phyloP scores from a whole-genome alignment of 176 grass and related monocot species.

The Neostapfia colusana region DNA sequence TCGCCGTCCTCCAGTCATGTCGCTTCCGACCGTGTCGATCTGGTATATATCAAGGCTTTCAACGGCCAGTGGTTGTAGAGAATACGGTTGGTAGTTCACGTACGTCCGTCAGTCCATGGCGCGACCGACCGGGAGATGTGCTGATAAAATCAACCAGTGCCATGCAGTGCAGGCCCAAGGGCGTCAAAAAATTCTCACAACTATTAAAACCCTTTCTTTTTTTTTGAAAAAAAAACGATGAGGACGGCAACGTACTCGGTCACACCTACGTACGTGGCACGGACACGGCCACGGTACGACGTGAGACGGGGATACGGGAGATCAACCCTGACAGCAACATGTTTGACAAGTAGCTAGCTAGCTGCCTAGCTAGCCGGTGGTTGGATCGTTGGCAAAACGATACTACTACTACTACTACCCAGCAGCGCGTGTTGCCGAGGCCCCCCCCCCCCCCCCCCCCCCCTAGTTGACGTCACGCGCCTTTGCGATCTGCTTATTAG shows the following conservation, averaged over 20 bases:
- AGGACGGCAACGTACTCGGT: slow-evolving; percentile 9
- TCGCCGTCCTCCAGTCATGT: not conserved
- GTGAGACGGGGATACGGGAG: slow-evolving; percentile 32
- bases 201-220: not conserved
- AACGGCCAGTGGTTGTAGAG: not conserved
- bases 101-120: not conserved
- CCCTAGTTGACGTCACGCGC: not conserved
- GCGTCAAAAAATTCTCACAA: slow-evolving; percentile 8
- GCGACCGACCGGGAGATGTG: slow-evolving; percentile 29
- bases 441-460: too few relatives aligned
- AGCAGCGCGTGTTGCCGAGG: not conserved
- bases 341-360: slow-evolving; percentile 35
- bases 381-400: not conserved
- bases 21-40: not conserved
- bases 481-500: not conserved
- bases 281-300: slow-evolving; percentile 36
- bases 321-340: slow-evolving; percentile 35
- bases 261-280: slow-evolving; percentile 24
- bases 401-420: not conserved
- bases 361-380: slow-evolving; percentile 6
- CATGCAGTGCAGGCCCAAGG: slow-evolving; percentile 5
- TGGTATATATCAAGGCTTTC: too few relatives aligned
- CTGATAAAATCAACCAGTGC: not conserved
- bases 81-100: slow-evolving; percentile 10
- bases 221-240: too few relatives aligned